Evolutionary conservation across 2,329 filamentous ascomycete species (phyloP), one percentile per base, ranked within the genome.

Genomic region (Trichoderma afroharzianum): DNA sequence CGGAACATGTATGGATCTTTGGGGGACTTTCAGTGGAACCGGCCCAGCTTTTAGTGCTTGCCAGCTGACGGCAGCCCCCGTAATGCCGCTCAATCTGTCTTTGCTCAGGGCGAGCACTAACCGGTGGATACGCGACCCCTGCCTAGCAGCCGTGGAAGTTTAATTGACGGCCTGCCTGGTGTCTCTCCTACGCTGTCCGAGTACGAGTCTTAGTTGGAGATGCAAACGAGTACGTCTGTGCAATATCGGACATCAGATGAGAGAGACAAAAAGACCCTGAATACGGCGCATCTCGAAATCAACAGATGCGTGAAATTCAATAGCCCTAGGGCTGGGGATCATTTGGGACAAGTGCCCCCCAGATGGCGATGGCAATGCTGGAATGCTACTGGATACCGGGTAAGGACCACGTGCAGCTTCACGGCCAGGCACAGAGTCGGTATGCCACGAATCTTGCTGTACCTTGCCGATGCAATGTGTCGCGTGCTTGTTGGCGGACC

Each of bases 21-120:
- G 59, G 68, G 58, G 55, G 68, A 61, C 58, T 57, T 43, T 63
- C 55, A 70, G 68, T 70, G 68, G 68, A 70, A 43, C 58, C 59
- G n/a, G 21, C n/a, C 58, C 55, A 21, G 58, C 68, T 28, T 63
- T 39, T 63, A 70, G 68, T 63, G 67, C 58, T 30, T 39, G 43
- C 59, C 39, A 63, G 59, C 47, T 63, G 58, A 57, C 53, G 67
- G 58, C 58, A 26, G 58, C 67, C 64, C 66, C 66, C 57, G 55
- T 62, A 69, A 33, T 62, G 21, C 39, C 43, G 28, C 66, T 33
- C n/a, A 66, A 39, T 57, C 47, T 55, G 47, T 55, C 30, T 32
- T 21, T 57, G 63, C 33, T 66, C 63, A 66, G 63, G 62, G 62
- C 62, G 43, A 64, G 62, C 62, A 47, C 63, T 58, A 67, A 30